Evolutionary conservation across 1,139 yeast genomes (phyloP).

Genomic region (Debaryomycetaceae sp.): DNA sequence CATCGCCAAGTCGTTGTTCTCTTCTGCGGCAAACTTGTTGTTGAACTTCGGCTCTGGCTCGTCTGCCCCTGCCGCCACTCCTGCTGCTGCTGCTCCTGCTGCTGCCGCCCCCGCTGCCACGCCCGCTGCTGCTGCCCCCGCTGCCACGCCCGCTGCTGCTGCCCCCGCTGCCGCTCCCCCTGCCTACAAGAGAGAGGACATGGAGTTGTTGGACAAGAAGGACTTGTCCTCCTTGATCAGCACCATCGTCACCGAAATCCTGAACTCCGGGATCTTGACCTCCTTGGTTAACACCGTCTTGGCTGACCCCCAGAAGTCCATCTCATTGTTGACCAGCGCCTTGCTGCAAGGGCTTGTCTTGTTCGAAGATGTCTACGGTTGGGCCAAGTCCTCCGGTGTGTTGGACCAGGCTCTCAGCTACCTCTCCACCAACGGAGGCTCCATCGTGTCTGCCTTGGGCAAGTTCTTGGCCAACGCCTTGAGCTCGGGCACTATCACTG

Average conservation of each 20-base stretch:
- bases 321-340: constrained; percentile 30
- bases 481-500: constrained; percentile 19
- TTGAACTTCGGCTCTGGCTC: constrained; percentile 13
- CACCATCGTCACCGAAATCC: constrained; percentile 25
- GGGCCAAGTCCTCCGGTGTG: constrained; percentile 39
- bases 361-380: constrained; percentile 31
- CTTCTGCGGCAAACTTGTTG: constrained; percentile 29
- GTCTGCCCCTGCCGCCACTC: constrained; percentile 14
- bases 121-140: constrained; percentile 13
- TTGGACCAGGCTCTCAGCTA: constrained; percentile 28
- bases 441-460: constrained; percentile 26
- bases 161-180: constrained; percentile 12
- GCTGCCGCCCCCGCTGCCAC: constrained; percentile 17
- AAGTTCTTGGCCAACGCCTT: constrained; percentile 21
- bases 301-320: constrained; percentile 34
- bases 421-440: constrained; percentile 28
- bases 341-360: constrained; percentile 32
- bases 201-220: constrained; percentile 33
- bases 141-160: constrained; percentile 13
- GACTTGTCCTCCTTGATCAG: constrained; percentile 28
- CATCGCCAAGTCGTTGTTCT: constrained; percentile 33
- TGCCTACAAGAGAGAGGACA: constrained; percentile 18
- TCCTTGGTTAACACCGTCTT: constrained; percentile 29
- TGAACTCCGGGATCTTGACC: constrained; percentile 34
- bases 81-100: constrained; percentile 16